Evolutionary conservation across 2,329 filamentous ascomycete genomes (phyloP).

Genomic region (Calonectria multiphialidica): DNA sequence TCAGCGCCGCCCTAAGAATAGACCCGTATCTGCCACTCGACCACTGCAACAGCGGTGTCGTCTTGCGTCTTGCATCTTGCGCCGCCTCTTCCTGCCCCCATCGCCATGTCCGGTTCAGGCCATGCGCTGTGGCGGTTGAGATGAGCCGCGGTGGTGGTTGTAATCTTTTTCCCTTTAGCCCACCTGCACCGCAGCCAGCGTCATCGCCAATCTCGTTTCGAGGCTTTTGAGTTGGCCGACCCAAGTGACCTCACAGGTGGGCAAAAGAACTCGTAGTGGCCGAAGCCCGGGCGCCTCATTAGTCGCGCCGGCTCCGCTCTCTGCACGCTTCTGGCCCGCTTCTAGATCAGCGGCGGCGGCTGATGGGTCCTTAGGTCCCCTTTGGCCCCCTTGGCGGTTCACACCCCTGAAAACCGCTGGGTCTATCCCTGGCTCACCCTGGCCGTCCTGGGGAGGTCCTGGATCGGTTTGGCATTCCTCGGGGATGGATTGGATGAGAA

Average conservation of each 20-base stretch:
- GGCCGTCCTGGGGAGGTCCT: constrained; percentile 22
- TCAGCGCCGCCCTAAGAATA: neutral
- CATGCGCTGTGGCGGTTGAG: constrained; percentile 11
- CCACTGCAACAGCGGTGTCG: constrained; percentile 6
- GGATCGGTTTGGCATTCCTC: constrained; percentile 17
- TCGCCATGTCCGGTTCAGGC: constrained; percentile 17
- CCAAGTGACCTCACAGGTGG: constrained; percentile 32
- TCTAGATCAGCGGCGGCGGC: constrained; percentile 46
- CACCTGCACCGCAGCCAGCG: constrained; percentile 16
- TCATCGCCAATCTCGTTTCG: constrained; percentile 29
- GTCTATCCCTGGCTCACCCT: constrained; percentile 31
- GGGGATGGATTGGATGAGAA: constrained; percentile 21
- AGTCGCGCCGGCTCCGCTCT: constrained; percentile 40
- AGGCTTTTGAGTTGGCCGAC: constrained; percentile 20
- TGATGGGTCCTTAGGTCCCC: constrained; percentile 34
- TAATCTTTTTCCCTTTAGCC: neutral
- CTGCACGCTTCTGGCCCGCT: constrained; percentile 46
- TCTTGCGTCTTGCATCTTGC: constrained; percentile 13
- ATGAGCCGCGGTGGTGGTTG: constrained; percentile 3
- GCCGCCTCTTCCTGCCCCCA: constrained; percentile 12
- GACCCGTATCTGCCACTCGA: neutral
- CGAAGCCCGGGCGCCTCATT: constrained; percentile 44
- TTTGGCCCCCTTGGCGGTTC: constrained; percentile 15
- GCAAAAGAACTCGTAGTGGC: constrained; percentile 40
- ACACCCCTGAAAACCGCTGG: constrained; percentile 33